Evolutionary conservation across 2,329 filamentous ascomycete species (phyloP), one percentile per base, ranked within the genome.

Genomic region (Aureobasidium sp.): DNA sequence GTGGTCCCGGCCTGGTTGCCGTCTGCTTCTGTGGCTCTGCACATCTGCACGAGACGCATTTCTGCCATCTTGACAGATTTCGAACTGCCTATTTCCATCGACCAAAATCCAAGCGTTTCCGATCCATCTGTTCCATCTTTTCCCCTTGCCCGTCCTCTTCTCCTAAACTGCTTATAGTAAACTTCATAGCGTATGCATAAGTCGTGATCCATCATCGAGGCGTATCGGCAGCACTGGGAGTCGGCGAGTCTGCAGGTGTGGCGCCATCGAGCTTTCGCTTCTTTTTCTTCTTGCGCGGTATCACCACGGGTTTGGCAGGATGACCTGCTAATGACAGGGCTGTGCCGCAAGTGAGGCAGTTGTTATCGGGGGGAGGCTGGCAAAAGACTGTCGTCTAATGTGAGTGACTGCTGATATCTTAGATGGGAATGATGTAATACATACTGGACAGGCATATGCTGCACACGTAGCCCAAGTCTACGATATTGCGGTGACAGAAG

Each of bases 401-500:
- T 21, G 10, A 39, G 21, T 14, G 11, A 22, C 11, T 16, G 4
- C 2, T 21, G 1, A 6, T n/a, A 12, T 7, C 5, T 25, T 11
- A 4, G 6, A 6, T 7, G 16, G 3, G 25, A 5, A 8, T 11
- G 10, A 6, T 3, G 16, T 12, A 7, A 37, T 47, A 70, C 74
- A 63, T 70, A 79, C 76, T 98, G 68, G 88, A 95, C 39, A 98
- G 75, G 66, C 93, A 98, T 61, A 98, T 90, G 57, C 88, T 95
- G 74, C 93, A 98, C 32, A 98, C 91, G 66, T 88, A 98, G 7
- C 90, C 93, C 1, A 90, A 82, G 69, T 96, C 89, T 38, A 98
- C 85, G 17, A 97, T 89, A 30, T 81, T 82, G 47, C 91, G 79
- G 71, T 98, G 93, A 67, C 93, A 98, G 72, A 98, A 98, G 67